Conservation (phyloP, 805 yeast genomes). For the Cyberlindnera suaveolens region DNA sequence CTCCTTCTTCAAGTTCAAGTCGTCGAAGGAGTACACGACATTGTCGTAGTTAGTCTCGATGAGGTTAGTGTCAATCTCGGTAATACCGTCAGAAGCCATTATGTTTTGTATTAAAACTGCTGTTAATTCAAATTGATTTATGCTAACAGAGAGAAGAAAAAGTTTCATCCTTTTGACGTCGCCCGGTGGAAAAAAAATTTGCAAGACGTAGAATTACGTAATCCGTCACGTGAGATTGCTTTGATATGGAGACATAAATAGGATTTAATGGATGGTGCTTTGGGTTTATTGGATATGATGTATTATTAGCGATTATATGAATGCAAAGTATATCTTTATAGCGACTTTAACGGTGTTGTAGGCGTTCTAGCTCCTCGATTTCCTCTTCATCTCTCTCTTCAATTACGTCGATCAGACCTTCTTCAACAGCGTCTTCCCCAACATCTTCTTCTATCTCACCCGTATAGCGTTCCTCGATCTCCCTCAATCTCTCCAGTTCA, state of each 20-base stretch:
- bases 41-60: conserved; percentile 96
- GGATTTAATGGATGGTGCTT: background rate
- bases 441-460: conserved; percentile 6
- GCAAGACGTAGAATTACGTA: background rate
- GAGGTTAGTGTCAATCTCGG: conserved; percentile 74
- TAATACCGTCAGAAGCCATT: conserved; percentile 52
- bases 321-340: background rate
- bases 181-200: background rate
- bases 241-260: background rate
- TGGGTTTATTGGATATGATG: too few species aligned
- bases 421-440: conserved; percentile 3
- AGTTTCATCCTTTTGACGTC: background rate
- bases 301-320: background rate
- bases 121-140: background rate
- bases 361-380: background rate
- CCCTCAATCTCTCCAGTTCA: conserved; percentile 16
- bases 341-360: background rate
- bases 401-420: conserved; percentile 3
- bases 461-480: conserved; percentile 15
- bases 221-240: background rate
- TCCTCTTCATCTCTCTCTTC: conserved; percentile 3
- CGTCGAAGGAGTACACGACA: conserved; percentile 73
- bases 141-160: background rate
- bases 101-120: conserved; percentile 4
- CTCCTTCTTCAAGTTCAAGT: conserved; percentile 65